Base-by-base conservation (phyloP, 441 rosid genomes). In the Pelargonium cotyledonis region DNA sequence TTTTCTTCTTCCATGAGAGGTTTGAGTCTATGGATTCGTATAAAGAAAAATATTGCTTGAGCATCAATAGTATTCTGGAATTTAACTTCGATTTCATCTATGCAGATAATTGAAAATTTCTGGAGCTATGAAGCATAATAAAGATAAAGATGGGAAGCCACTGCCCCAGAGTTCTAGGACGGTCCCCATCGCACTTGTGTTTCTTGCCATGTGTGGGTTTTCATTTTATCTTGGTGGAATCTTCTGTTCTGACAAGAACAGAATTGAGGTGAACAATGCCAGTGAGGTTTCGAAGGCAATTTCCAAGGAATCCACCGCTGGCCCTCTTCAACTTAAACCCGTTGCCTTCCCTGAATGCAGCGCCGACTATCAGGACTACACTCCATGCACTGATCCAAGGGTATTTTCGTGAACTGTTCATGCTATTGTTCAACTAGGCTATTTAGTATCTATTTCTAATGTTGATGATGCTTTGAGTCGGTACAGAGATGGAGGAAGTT, bases 311-410 rank as follows among this genome's bases (percentile, higher is more conserved):
- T 67, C 84, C 0, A 26, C 65, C 0, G 84, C 62, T 40, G 47
- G 76, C 51, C 82, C 97, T 60, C 86, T 82, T 58, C 90, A 89
- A 75, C 76, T 79, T 66, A 88, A 88, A 68, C 55, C 89, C 18
- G 74, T 80, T 58, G 70, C 85, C 43, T 94, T 94, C 67, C 85
- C 88, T 0, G 95, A 88, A 78, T 94, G 99, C 85, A 85, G 91
- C 76, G 77, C 67, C 44, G 88, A 88, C 70, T 91, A 80, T 73
- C 97, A 94, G 75, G 99, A 94, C 78, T 89, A 88, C 85, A 94
- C 99, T 70, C 97, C 99, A 0, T 94, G 99, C 86, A 91, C 97
- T 0, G 96, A 94, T 86, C 97, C 99, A 67, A 85, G 73, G 91
- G 99, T 91, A 84, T 15, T 0, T 67, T 8, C n/a, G 41, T 57